Conservation (phyloP, 2,329 filamentous ascomycete species). For the Drechmeria coniospora region DNA sequence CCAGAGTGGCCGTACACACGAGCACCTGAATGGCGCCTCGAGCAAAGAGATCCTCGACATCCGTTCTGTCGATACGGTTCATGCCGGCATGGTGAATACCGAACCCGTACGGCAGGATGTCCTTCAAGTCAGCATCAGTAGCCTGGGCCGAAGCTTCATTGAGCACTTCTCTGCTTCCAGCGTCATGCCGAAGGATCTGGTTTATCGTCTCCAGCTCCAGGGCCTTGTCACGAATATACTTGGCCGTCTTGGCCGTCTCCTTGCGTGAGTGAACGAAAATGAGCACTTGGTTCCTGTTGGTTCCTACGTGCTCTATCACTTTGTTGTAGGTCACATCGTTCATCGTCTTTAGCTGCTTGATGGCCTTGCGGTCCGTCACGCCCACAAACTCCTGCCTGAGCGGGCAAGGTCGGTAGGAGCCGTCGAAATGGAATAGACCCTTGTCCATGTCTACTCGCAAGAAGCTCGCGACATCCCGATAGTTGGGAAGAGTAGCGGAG, state of each 20-base stretch:
- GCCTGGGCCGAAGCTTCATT: conserved; percentile 72
- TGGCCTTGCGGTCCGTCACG: conserved; percentile 93
- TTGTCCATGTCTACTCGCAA: conserved; percentile 74
- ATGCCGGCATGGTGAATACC: conserved; percentile 98
- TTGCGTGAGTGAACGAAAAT: conserved; percentile 98
- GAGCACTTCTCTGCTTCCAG: conserved; percentile 77
- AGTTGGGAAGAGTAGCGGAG: conserved; percentile 91
- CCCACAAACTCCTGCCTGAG: conserved; percentile 95
- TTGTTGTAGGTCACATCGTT: conserved; percentile 98
- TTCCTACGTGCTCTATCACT: conserved; percentile 88
- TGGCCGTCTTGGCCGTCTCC: conserved; percentile 93
- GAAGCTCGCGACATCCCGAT: conserved; percentile 90
- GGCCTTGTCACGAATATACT: conserved; percentile 90
- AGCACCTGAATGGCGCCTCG: conserved; percentile 87
- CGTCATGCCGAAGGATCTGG: conserved; percentile 85
- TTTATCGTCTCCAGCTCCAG: conserved; percentile 95
- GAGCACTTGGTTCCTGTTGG: conserved; percentile 90
- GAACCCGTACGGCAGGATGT: conserved; percentile 88
- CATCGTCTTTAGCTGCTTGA: conserved; percentile 98
- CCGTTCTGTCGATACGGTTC: conserved; percentile 84
- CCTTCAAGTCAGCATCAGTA: conserved; percentile 77
- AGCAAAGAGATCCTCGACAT: conserved; percentile 87
- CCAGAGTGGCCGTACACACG: conserved; percentile 93
- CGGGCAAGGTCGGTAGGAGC: conserved; percentile 83
- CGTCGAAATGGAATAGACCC: conserved; percentile 92